phyloP scores from a whole-genome alignment of 768 basidiomycete species.

The Hypsizygus marmoreus region DNA sequence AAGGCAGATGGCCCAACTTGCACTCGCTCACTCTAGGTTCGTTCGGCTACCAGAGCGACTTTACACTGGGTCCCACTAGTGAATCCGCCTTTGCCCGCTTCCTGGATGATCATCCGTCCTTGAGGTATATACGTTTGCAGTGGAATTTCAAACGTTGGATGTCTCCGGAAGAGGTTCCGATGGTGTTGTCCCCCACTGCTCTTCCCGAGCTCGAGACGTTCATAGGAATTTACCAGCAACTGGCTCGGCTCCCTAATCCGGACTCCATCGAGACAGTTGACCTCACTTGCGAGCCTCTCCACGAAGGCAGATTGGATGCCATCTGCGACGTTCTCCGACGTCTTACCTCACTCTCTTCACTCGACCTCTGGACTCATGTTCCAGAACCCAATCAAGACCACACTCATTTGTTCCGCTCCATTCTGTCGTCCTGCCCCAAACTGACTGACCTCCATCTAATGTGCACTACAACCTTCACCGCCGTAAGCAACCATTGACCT shows the following conservation, averaged over 20 bases:
- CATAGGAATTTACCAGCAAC: conserved; percentile 49
- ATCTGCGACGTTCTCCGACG: conserved; percentile 36
- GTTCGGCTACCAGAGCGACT: conserved; percentile 51
- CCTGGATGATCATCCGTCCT: conserved; percentile 35
- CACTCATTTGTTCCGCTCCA: conserved; percentile 32
- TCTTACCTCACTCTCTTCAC: conserved; percentile 38
- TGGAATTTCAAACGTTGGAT: conserved; percentile 57
- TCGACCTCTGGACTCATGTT: conserved; percentile 53
- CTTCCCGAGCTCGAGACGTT: conserved; percentile 42
- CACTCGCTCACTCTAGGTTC: conserved; percentile 49
- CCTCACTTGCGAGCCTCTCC: conserved; percentile 51
- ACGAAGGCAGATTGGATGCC: conserved; percentile 32
- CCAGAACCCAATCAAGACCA: conserved; percentile 34
- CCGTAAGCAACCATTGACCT: no score
- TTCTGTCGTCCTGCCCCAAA: conserved; percentile 37
- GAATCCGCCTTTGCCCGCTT: conserved; percentile 34
- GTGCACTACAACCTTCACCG: conserved; percentile 49
- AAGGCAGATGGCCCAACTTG: conserved; percentile 41
- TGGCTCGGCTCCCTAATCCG: conserved; percentile 39
- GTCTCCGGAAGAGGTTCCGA: conserved; percentile 40
- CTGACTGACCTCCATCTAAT: conserved; percentile 52
- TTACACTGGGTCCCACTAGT: conserved; percentile 37
- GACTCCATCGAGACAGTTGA: conserved; percentile 41
- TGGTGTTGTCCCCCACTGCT: conserved; percentile 29
- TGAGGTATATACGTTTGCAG: conserved; percentile 45